Conservation (phyloP, 371 early-diverging fungal genomes). For the Haplosporangium sp. region DNA sequence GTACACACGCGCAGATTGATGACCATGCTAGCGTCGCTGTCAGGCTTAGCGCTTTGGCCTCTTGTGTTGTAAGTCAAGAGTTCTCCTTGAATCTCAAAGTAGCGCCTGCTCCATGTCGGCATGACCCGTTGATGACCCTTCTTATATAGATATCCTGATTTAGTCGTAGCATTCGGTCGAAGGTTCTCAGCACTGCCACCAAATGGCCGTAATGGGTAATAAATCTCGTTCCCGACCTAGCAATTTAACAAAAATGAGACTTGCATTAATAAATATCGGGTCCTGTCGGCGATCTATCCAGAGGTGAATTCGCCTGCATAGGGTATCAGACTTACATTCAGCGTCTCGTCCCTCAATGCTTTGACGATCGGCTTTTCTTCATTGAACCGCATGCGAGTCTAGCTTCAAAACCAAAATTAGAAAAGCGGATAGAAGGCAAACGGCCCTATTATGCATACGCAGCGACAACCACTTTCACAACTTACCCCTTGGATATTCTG, state of each 20-base stretch:
- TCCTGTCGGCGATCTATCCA: too few species aligned
- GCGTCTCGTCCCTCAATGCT: conserved; percentile 41
- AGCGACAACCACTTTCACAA: neutral
- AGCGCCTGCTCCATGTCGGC: conserved; percentile 81
- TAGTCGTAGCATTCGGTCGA: conserved; percentile 42
- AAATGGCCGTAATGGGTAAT: conserved; percentile 56
- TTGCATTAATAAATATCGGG: neutral
- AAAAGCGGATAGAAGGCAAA: neutral
- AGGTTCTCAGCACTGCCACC: conserved; percentile 30
- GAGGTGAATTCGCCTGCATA: too few species aligned
- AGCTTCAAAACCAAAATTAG: neutral
- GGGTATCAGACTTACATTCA: conserved; percentile 34
- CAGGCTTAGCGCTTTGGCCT: conserved; percentile 56
- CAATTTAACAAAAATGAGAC: neutral
- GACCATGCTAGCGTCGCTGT: conserved; percentile 55
- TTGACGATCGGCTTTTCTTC: conserved; percentile 51
- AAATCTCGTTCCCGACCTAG: conserved; percentile 53
- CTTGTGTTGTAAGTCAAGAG: conserved; percentile 65
- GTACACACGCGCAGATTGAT: conserved; percentile 83
- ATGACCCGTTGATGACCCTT: conserved; percentile 75
- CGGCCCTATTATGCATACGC: neutral
- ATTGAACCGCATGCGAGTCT: conserved; percentile 44
- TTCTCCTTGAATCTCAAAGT: conserved; percentile 76
- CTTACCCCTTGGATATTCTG: conserved; percentile 49
- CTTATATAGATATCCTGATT: conserved; percentile 82